Conservation (phyloP, 1,139 yeast species). For the Saccharomyces uvarum region DNA sequence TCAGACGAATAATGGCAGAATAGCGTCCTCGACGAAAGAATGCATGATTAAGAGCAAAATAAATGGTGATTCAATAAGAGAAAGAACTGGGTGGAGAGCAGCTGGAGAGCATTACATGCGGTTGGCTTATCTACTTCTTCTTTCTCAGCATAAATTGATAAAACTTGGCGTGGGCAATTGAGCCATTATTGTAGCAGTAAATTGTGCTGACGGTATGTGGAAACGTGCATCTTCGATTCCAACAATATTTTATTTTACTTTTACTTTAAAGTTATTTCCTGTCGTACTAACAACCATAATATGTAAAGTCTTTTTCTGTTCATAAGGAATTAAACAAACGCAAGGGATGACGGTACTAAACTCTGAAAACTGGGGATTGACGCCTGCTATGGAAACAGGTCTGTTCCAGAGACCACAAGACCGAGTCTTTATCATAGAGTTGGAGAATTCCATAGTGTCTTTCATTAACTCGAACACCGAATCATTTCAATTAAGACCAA, state of each 20-base stretch:
- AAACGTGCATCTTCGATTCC: background rate
- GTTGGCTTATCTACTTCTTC: background rate
- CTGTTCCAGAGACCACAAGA: slow-evolving; percentile 41
- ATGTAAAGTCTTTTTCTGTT: background rate
- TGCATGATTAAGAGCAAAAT: background rate
- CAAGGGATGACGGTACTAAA: background rate
- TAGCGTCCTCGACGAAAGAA: slow-evolving; percentile 1
- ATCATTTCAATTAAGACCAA: slow-evolving; percentile 42
- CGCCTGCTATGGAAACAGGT: slow-evolving; percentile 36
- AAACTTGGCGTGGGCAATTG: background rate
- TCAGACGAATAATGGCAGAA: background rate
- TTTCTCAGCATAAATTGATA: background rate
- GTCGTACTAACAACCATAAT: background rate
- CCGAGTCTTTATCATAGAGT: slow-evolving; percentile 44
- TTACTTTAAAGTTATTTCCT: background rate
- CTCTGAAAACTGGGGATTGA: slow-evolving; percentile 14
- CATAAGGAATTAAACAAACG: background rate
- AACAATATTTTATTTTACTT: background rate
- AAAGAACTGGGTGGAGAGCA: background rate
- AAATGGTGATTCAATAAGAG: background rate
- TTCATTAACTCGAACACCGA: slow-evolving; percentile 34
- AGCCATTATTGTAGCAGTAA: background rate
- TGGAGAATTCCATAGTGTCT: slow-evolving; percentile 43
- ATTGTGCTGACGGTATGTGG: background rate
- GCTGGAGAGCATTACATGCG: background rate